A percentile compares a stretch with the other conserved stretches of the same genome.
phyloP scores from a whole-genome alignment of 1,284 basidiomycete species.

The Meira miltonrushii region DNA sequence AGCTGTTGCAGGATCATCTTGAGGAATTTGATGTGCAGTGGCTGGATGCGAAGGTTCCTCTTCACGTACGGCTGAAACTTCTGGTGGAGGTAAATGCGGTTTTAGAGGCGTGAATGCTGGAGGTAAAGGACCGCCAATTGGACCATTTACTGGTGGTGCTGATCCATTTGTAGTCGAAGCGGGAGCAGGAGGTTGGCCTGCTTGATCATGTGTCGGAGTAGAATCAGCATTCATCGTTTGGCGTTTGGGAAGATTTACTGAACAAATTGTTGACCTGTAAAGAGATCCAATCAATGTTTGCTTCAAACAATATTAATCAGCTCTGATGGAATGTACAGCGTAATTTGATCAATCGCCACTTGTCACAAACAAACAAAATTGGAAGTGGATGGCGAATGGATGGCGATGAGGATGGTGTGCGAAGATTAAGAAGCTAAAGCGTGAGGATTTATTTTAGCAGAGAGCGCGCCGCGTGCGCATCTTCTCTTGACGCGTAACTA shows the following conservation, averaged over 20 bases:
- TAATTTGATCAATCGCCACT: too few relatives aligned
- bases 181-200: background rate
- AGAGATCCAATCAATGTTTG: background rate
- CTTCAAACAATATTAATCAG: too few relatives aligned
- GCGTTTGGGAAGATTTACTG: background rate
- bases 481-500: too few relatives aligned
- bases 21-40: background rate
- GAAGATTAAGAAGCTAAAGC: too few relatives aligned
- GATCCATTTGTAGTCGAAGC: background rate
- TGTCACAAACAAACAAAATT: too few relatives aligned
- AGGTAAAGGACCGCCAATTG: too few relatives aligned
- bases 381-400: too few relatives aligned
- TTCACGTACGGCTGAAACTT: background rate
- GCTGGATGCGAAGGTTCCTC: background rate
- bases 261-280: background rate
- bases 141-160: background rate
- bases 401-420: too few relatives aligned
- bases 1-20: slow-evolving; percentile 3
- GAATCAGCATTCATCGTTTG: background rate
- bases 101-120: background rate
- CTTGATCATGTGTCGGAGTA: background rate
- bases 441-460: too few relatives aligned
- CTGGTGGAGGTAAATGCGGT: background rate
- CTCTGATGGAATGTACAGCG: too few relatives aligned
- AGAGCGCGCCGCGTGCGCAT: too few relatives aligned